A percentile compares a stretch with the other conserved stretches of the same genome.
phyloP scores from a whole-genome alignment of 2,329 filamentous ascomycete species.

The Exophiala aquamarina region DNA sequence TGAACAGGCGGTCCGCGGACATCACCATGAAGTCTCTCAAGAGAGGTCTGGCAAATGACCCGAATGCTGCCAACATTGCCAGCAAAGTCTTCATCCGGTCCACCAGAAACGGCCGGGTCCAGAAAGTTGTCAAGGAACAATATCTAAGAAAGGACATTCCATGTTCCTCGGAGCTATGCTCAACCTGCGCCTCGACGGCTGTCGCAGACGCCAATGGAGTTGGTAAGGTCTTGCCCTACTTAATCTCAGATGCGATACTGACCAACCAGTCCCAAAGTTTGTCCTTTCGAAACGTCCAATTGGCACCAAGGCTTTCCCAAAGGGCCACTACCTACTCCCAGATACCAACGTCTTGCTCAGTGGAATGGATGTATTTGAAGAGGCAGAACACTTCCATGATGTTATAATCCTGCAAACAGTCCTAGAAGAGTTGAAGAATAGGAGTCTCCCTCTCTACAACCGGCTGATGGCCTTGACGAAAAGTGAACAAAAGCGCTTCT shows the following conservation, averaged over 20 bases:
- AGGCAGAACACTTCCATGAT: constrained; percentile 87
- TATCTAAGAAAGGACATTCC: constrained; percentile 96
- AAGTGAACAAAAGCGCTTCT: constrained; percentile 95
- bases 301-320: constrained; percentile 76
- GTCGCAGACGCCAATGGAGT: constrained; percentile 77
- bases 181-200: constrained; percentile 69
- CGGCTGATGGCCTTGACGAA: constrained; percentile 86
- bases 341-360: constrained; percentile 95
- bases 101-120: constrained; percentile 92
- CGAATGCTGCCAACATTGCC: constrained; percentile 71
- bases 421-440: constrained; percentile 90
- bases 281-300: constrained; percentile 86
- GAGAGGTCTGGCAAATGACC: constrained; percentile 54
- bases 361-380: constrained; percentile 96
- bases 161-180: constrained; percentile 89
- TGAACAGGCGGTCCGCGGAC: no score
- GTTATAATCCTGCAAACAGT: constrained; percentile 97
- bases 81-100: constrained; percentile 96
- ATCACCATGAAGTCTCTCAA: constrained; percentile 64
- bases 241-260: constrained; percentile 13
- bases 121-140: constrained; percentile 96
- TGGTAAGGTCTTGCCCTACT: constrained; percentile 51
- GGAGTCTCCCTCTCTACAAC: constrained; percentile 92
- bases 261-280: constrained; percentile 67
- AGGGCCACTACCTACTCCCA: constrained; percentile 90